Conservation (phyloP, 2,329 filamentous ascomycete species). For the Capronia coronata region DNA sequence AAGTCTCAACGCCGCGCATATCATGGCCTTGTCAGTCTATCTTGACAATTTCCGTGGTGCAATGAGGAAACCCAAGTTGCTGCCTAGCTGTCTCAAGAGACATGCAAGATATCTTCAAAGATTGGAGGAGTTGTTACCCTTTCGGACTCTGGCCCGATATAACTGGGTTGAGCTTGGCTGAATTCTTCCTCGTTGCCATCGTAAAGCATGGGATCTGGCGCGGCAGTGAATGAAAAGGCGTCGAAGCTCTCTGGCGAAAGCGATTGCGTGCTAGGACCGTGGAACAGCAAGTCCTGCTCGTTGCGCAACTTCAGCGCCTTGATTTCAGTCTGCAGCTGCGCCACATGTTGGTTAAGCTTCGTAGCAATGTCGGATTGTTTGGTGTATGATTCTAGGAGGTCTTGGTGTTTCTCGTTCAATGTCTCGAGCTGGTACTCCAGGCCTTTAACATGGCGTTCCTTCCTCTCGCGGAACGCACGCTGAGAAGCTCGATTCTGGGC, state of each 20-base stretch:
- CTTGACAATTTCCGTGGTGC: neutral
- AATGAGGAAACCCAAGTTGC: neutral
- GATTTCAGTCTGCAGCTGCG: constrained; percentile 11
- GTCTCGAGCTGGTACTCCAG: constrained; percentile 70
- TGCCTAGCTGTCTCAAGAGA: too few species aligned
- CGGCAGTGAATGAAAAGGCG: constrained; percentile 12
- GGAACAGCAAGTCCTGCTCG: neutral
- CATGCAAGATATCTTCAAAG: constrained; percentile 5
- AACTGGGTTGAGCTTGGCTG: constrained; percentile 1
- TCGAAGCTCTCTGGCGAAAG: constrained; percentile 17
- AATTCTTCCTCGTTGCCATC: constrained; percentile 6
- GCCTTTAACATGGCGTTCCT: constrained; percentile 82
- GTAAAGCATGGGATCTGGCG: constrained; percentile 3
- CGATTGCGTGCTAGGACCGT: neutral
- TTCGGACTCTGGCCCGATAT: neutral
- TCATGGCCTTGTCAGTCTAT: too few species aligned
- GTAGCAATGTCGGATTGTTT: constrained; percentile 20
- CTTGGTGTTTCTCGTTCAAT: constrained; percentile 37
- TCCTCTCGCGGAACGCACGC: constrained; percentile 84
- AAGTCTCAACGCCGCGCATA: too few species aligned
- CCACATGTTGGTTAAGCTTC: constrained; percentile 11
- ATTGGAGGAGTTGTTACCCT: neutral
- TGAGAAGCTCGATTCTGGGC: constrained; percentile 89
- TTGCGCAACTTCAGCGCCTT: constrained; percentile 1
- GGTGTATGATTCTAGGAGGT: constrained; percentile 29